A percentile compares a stretch with the other conserved stretches of the same genome.
Conservation (phyloP, 1,284 basidiomycete species). For the Vanrija sp. region DNA sequence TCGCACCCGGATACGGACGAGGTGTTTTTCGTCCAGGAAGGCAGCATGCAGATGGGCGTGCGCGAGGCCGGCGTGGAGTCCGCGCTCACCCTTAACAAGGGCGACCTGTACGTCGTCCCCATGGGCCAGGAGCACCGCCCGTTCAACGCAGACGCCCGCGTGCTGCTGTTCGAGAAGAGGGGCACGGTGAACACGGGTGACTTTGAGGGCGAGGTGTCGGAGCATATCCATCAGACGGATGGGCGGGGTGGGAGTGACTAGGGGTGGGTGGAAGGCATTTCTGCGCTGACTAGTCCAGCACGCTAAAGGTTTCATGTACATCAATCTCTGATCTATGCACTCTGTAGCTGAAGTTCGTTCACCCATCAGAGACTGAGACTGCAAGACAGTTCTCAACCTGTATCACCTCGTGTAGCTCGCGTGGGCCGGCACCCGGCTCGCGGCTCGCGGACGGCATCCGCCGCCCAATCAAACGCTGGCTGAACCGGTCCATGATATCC, state of each 20-base stretch:
- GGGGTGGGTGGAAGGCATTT: too few relatives aligned
- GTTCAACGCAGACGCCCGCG: not conserved
- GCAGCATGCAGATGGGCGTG: slow-evolving; percentile 1
- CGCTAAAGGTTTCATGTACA: too few relatives aligned
- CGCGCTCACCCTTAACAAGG: not conserved
- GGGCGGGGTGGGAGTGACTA: too few relatives aligned
- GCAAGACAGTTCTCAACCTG: too few relatives aligned
- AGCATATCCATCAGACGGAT: not conserved
- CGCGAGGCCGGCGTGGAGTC: not conserved
- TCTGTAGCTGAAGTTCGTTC: too few relatives aligned
- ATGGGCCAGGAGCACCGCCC: slow-evolving; percentile 1
- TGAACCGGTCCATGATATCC: too few relatives aligned
- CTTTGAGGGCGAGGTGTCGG: not conserved
- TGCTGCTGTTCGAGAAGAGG: slow-evolving; percentile 1
- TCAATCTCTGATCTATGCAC: too few relatives aligned
- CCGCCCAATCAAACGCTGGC: not conserved
- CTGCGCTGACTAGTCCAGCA: too few relatives aligned
- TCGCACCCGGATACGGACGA: slow-evolving; percentile 11
- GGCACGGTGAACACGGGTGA: slow-evolving; percentile 6
- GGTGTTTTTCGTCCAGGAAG: slow-evolving; percentile 8
- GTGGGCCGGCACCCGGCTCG: too few relatives aligned
- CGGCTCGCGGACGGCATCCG: not conserved
- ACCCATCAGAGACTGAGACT: too few relatives aligned
- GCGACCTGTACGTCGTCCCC: slow-evolving; percentile 8
- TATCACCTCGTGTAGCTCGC: too few relatives aligned